Conservation (phyloP, 352 stramenopile genomes). For the Globisporangium okanoganense region DNA sequence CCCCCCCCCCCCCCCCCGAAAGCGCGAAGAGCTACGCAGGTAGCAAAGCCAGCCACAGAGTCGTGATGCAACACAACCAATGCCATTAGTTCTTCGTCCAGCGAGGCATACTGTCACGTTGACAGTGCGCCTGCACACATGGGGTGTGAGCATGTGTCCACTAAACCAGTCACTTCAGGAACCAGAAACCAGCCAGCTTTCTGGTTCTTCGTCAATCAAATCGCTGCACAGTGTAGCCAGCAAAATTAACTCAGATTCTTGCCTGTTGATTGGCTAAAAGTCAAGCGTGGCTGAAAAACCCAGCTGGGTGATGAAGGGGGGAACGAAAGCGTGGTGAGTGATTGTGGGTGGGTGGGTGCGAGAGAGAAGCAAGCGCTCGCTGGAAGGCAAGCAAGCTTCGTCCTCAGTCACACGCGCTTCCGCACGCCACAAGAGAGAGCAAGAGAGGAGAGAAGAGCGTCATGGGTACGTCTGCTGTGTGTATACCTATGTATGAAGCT, state of each 20-base stretch:
- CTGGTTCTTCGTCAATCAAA: neutral
- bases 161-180: too few species aligned
- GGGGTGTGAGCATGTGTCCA: too few species aligned
- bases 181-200: neutral
- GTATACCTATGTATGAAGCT: neutral
- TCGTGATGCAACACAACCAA: too few species aligned
- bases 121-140: too few species aligned
- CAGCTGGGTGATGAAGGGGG: neutral
- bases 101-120: too few species aligned
- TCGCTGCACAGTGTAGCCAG: too few species aligned
- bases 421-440: neutral
- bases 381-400: neutral
- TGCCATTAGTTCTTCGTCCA: too few species aligned
- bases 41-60: too few species aligned
- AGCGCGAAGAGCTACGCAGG: too few species aligned
- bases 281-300: too few species aligned
- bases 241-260: neutral
- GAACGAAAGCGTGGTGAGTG: neutral
- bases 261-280: neutral
- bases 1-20: too few species aligned
- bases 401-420: neutral
- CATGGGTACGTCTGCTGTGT: neutral
- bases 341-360: conserved; percentile 8
- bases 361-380: conserved; percentile 1
- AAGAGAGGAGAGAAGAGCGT: neutral